Evolutionary conservation across 2,329 filamentous ascomycete species (phyloP), one percentile per base, ranked within the genome.

Genomic region (Trichoderma atrobrunneum): DNA sequence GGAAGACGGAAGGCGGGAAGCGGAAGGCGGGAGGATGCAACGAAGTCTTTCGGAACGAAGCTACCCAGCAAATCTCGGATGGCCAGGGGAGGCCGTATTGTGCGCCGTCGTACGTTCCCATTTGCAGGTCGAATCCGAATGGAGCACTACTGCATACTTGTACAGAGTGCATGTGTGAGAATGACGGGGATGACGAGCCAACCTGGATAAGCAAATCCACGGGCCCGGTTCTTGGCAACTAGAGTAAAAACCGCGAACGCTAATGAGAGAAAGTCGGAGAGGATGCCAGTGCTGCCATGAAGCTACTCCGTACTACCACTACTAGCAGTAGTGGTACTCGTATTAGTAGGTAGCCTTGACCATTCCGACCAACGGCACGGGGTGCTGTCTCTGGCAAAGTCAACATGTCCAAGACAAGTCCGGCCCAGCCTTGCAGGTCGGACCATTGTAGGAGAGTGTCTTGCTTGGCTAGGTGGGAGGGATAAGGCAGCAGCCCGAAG

Each of bases 171-270:
- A 71, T 65, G 61, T 61, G 43, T 59, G 51, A 39, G 57, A 43
- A 69, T 43, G 60, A 71, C 60, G 67, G 43, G 61, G 66, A 71
- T 60, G 39, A 21, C 51, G 60, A 68, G 48, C 66, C 59, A 56
- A 14, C 34, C 36, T 32, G 64, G 71, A 18, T 28, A 59, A 60
- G 34, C 18, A 64, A 72, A 65, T 71, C 71, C 71, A 71, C 59
- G 71, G 71, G 71, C 71, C 71, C 71, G 71, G 71, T 72, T 72
- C 71, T 72, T 72, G 71, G 71, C 71, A 32, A 72, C 71, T 61
- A 51, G 56, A 70, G 67, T n/a, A 28, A 54, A 67, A 62, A 32
- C 10, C 56, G 56, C 57, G 56, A 70, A 57, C 57, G 57, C 67
- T 51, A 54, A 24, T 16, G 14, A 39, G 39, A 34, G 24, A 51